Evolutionary conservation across 495 filamentous ascomycete genomes (phyloP).

Genomic region (Daldinia childiae): DNA sequence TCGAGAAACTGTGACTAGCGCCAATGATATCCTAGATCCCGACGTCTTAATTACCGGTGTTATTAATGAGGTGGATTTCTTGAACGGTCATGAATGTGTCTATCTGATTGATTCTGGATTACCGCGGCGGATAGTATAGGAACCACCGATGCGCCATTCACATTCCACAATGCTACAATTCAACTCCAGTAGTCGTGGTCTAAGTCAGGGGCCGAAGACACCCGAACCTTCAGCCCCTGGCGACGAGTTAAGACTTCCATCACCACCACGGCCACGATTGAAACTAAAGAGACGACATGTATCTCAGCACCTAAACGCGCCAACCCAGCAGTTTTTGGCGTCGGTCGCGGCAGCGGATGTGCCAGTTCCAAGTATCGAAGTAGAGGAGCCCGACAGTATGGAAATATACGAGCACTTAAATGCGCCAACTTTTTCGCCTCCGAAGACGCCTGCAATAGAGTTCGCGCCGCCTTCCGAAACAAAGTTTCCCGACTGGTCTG

Average conservation of each 20-base stretch:
- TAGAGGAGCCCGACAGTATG: conserved; percentile 10
- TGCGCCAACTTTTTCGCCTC: conserved; percentile 51
- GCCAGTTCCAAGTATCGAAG: conserved; percentile 61
- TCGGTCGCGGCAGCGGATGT: conserved; percentile 66
- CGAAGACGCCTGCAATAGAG: conserved; percentile 58
- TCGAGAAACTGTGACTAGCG: conserved; percentile 10
- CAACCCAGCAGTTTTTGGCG: conserved; percentile 65
- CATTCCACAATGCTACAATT: conserved; percentile 48
- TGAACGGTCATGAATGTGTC: conserved; percentile 22
- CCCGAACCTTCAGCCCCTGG: conserved; percentile 52
- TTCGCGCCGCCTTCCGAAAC: conserved; percentile 45
- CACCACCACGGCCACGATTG: conserved; percentile 56
- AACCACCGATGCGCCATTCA: conserved; percentile 19
- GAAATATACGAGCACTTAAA: conserved; percentile 41
- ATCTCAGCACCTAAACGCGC: conserved; percentile 56
- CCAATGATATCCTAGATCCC: conserved; percentile 19
- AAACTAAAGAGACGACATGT: conserved; percentile 58
- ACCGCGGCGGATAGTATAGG: conserved; percentile 35
- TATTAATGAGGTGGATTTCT: conserved; percentile 10
- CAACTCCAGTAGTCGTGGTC: conserved; percentile 53
- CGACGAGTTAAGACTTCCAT: conserved; percentile 50
- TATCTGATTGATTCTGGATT: conserved; percentile 28
- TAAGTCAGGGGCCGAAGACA: conserved; percentile 51
- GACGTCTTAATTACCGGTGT: background rate
- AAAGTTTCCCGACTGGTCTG: conserved; percentile 59